Conservation (phyloP, 2,329 filamentous ascomycete species). For the Pseudocercospora ulei region DNA sequence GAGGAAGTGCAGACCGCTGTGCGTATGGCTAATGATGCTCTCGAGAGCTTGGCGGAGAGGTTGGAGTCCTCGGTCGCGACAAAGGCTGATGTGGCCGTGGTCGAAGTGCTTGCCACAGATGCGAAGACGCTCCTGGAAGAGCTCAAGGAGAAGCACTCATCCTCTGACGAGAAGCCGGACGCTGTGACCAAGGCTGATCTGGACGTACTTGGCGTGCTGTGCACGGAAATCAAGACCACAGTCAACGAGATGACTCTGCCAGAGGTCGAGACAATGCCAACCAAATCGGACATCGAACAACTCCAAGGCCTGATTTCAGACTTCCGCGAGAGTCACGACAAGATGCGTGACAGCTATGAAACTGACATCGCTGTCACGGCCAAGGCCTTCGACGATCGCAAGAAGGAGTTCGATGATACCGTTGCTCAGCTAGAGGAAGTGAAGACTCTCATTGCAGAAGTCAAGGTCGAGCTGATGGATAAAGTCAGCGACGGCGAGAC, state of each 20-base stretch:
- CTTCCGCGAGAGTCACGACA: conserved; percentile 51
- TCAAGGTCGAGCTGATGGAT: conserved; percentile 64
- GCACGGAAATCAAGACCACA: conserved; percentile 72
- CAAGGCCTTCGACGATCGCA: conserved; percentile 72
- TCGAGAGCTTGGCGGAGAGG: conserved; percentile 57
- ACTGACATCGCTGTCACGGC: conserved; percentile 63
- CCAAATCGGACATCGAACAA: conserved; percentile 63
- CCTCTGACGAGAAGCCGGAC: conserved; percentile 42
- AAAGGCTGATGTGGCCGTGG: conserved; percentile 65
- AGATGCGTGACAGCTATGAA: conserved; percentile 63
- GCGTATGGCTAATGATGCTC: conserved; percentile 62
- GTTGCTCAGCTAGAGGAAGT: conserved; percentile 70
- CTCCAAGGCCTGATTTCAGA: conserved; percentile 47
- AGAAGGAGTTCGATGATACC: conserved; percentile 70
- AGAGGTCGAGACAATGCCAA: conserved; percentile 60
- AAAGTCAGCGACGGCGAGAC: conserved; percentile 67
- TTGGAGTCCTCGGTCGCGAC: conserved; percentile 59
- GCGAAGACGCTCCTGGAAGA: conserved; percentile 68
- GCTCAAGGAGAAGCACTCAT: conserved; percentile 38
- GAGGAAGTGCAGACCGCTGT: conserved; percentile 57
- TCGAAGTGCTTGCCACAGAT: conserved; percentile 71
- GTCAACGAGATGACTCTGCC: conserved; percentile 64
- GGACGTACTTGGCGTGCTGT: conserved; percentile 66
- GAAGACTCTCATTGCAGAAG: conserved; percentile 64
- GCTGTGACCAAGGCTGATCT: conserved; percentile 72